Evolutionary conservation across 345 rosid genomes (phyloP).

Genomic region (Eucalyptus curtisii): DNA sequence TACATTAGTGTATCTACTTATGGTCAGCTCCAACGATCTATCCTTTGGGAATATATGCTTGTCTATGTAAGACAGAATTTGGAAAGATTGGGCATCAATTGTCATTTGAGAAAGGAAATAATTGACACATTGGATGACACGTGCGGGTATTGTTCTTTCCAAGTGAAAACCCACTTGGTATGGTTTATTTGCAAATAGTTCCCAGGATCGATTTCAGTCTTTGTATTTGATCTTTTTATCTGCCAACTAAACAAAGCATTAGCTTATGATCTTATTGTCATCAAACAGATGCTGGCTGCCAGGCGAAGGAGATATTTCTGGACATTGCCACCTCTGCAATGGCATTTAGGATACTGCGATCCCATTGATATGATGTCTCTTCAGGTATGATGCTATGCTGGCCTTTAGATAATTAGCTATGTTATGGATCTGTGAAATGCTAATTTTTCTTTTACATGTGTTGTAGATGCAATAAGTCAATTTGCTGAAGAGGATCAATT

Average conservation of each 20-base stretch:
- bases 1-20: not conserved
- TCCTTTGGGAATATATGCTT: conserved; percentile 38
- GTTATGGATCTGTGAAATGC: not conserved
- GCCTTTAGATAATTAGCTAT: not conserved
- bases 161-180: not conserved
- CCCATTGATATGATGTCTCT: conserved; percentile 57
- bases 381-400: conserved; percentile 26
- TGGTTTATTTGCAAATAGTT: not conserved
- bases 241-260: not conserved
- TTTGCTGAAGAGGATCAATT: conserved; percentile 39
- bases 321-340: conserved; percentile 50
- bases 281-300: conserved; percentile 59
- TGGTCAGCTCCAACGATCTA: conserved; percentile 65
- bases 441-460: not conserved
- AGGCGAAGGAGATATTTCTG: conserved; percentile 53
- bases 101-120: conserved; percentile 51
- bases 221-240: not conserved
- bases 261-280: not conserved
- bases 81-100: conserved; percentile 54
- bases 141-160: conserved; percentile 28
- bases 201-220: not conserved
- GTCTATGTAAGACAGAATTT: conserved; percentile 46
- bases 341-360: conserved; percentile 59
- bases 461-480: conserved; percentile 39
- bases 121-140: conserved; percentile 34